Conservation (phyloP, 2,329 filamentous ascomycete species). For the Dothideomycetes sp. region DNA sequence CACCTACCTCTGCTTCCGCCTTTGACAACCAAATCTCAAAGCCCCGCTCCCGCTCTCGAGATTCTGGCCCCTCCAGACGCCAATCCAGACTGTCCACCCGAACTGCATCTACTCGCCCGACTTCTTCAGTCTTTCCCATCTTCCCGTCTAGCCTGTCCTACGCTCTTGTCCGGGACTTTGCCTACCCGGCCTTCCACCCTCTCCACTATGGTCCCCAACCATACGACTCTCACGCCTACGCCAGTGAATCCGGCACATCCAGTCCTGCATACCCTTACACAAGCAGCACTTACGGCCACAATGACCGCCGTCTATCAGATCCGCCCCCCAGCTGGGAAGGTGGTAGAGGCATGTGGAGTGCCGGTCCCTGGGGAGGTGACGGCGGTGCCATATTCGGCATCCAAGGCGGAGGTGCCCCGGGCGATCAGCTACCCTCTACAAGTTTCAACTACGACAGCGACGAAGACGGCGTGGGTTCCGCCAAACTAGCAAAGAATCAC, state of each 20-base stretch:
- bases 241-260: constrained; percentile 17
- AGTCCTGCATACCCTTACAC: constrained; percentile 1
- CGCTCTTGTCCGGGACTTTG: constrained; percentile 90
- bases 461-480: constrained; percentile 9
- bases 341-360: constrained; percentile 46
- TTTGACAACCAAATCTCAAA: not conserved
- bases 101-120: constrained; percentile 4
- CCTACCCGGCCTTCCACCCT: constrained; percentile 71
- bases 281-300: constrained; percentile 74
- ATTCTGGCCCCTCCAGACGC: not conserved
- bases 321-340: constrained; percentile 63
- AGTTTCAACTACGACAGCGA: constrained; percentile 18
- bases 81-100: not conserved
- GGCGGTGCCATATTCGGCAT: constrained; percentile 17
- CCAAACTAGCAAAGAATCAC: constrained; percentile 14
- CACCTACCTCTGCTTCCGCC: not conserved
- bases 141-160: constrained; percentile 81
- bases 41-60: not conserved
- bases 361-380: constrained; percentile 34
- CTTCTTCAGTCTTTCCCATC: constrained; percentile 52
- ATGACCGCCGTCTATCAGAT: constrained; percentile 45
- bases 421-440: constrained; percentile 21
- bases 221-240: constrained; percentile 63
- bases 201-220: constrained; percentile 90
- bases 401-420: constrained; percentile 14